Base-by-base conservation (phyloP, 805 yeast species). In the Sugiyamaella americana region DNA sequence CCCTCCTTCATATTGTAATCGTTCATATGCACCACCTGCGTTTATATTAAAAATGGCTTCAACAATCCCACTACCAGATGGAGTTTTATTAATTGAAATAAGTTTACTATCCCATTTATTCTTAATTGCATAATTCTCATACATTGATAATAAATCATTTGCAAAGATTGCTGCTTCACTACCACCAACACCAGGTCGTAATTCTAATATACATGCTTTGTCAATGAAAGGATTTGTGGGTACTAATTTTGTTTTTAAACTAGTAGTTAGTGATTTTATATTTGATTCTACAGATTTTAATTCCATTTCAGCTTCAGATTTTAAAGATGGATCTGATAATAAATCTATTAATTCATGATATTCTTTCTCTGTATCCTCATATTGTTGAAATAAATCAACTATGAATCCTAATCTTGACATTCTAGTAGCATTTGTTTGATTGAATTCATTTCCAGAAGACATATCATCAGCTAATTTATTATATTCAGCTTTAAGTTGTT, bases 101-200 rank as follows among this genome's bases (percentile, higher is more conserved):
- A 88, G 53, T 39, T 76, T 75, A 56, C 67, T 72, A 41, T 74
- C 74, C 98, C 98, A 93, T 39, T 71, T 66, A 56, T 78, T 75
- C 37, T 66, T 55, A 47, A 75, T 74, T 32, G 91, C 85, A 60
- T 78, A 88, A 48, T 76, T 80, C 22, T 74, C 66, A 63, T 93
- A 93, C 98, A 93, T 87, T 48, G 75, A 73, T 50, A 87, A 64
- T 47, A 93, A 66, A 59, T 93, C 93, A 35, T 75, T 76, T 0
- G 98, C 78, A 64, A 93, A 93, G 11, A 93, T 75, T 61, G 82
- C 80, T 0, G 98, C 96, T 60, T 93, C 98, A 4, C 81, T 77
- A 2, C 98, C 98, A 13, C 98, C 98, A 1, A 91, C 87, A 5
- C 98, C 98, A 0, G 98, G 97, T 48, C 97, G 73, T 11, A 93